Conservation (phyloP, 345 rosid genomes). For the Ricinus communis region DNA sequence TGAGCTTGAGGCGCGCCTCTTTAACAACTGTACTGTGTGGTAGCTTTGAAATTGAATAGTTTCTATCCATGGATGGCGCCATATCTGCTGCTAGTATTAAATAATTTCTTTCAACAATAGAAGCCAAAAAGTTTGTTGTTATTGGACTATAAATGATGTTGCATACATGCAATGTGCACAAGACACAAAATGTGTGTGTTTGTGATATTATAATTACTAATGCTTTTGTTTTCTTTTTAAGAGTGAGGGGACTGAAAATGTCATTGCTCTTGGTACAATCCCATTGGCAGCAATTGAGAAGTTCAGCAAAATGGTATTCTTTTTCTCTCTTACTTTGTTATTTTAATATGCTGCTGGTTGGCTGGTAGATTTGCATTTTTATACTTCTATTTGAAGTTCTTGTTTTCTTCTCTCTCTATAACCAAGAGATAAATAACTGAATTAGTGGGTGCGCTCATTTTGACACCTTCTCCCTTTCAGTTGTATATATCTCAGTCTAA, state of each 20-base stretch:
- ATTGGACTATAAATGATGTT: not conserved
- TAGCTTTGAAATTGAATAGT: not conserved
- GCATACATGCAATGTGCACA: slow-evolving; percentile 3
- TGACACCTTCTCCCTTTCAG: not conserved
- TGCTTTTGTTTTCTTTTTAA: slow-evolving; percentile 32
- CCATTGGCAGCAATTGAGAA: slow-evolving; percentile 88
- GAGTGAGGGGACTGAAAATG: slow-evolving; percentile 79
- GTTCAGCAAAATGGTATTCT: slow-evolving; percentile 70
- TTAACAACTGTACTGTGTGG: not conserved
- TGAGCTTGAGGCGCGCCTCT: no score
- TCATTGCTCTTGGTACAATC: slow-evolving; percentile 76
- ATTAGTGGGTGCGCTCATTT: not conserved
- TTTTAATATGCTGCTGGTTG: not conserved
- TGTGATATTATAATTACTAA: not conserved
- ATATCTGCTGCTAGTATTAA: not conserved
- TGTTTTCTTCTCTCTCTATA: not conserved
- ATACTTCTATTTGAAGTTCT: not conserved
- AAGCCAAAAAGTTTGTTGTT: not conserved
- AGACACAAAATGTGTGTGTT: not conserved
- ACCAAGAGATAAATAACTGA: not conserved
- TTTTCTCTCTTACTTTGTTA: not conserved
- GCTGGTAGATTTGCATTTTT: no score
- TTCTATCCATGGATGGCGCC: not conserved
- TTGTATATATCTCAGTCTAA: not conserved
- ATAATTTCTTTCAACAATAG: not conserved